A percentile compares a stretch with the other conserved stretches of the same genome.
Conservation (phyloP, 2,329 filamentous ascomycete genomes). For the Sclerotinia nivalis region DNA sequence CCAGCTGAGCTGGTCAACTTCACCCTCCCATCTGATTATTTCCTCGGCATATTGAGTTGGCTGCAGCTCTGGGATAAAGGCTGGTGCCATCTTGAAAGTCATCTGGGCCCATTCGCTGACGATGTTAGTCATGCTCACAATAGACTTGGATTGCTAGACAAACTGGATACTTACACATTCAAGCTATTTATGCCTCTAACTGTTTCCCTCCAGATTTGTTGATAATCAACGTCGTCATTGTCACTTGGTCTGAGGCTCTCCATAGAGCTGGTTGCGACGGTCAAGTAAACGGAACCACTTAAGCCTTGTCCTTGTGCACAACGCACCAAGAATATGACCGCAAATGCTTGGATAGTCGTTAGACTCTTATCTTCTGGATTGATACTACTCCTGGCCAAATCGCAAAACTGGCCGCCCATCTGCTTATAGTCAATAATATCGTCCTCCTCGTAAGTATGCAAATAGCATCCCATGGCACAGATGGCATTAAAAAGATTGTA, state of each 20-base stretch:
- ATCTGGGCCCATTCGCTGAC: conserved; percentile 42
- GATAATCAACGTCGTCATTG: conserved; percentile 30
- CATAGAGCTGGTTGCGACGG: conserved; percentile 35
- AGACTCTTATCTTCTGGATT: conserved; percentile 34
- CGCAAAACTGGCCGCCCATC: conserved; percentile 36
- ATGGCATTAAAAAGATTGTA: conserved; percentile 40
- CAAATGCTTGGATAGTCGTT: conserved; percentile 40
- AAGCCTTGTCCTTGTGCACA: conserved; percentile 35
- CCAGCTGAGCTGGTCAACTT: conserved; percentile 34
- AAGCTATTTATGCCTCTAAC: conserved; percentile 40
- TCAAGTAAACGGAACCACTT: conserved; percentile 38
- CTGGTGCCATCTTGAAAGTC: conserved; percentile 37
- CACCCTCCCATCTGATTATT: conserved; percentile 21
- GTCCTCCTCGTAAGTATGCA: conserved; percentile 32
- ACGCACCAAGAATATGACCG: conserved; percentile 41
- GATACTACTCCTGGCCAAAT: conserved; percentile 34
- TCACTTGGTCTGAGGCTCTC: conserved; percentile 26
- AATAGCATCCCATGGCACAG: conserved; percentile 41
- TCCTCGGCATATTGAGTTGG: conserved; percentile 19
- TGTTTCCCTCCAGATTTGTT: conserved; percentile 38
- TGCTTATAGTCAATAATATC: conserved; percentile 35
- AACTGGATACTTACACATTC: conserved; percentile 39
- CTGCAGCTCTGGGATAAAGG: conserved; percentile 17
- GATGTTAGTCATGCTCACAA: conserved; percentile 30
- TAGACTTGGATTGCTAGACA: background rate